These are phyloP conservation scores for Cercospora canescens DNA, from an alignment of 2,329 filamentous ascomycete species.

Conservation along the genomic window DNA sequence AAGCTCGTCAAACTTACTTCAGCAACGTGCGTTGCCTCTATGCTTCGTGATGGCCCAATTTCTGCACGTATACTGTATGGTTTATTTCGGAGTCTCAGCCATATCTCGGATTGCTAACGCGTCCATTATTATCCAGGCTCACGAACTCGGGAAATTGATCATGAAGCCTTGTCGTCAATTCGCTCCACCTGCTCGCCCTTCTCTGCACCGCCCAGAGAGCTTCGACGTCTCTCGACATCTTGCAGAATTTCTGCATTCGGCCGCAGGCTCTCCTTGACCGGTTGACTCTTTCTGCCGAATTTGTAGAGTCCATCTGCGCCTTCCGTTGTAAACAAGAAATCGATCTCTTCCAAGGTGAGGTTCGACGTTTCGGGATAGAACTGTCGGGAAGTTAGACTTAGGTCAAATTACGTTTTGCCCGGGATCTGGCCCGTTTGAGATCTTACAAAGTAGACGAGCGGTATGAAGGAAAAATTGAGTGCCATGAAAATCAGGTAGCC, in stretches of 20 bases:
- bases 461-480: slow-evolving; percentile 48
- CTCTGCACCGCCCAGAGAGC: not conserved
- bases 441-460: slow-evolving; percentile 48
- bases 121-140: not conserved
- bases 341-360: slow-evolving; percentile 47
- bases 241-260: slow-evolving; percentile 18
- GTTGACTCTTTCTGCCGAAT: slow-evolving; percentile 23
- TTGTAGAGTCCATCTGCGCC: slow-evolving; percentile 28
- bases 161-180: slow-evolving; percentile 15
- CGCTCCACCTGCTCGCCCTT: slow-evolving; percentile 12
- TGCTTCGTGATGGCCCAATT: not conserved
- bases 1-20: not conserved
- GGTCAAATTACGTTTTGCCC: not conserved
- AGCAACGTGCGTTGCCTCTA: not conserved
- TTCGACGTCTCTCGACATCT: slow-evolving; percentile 16
- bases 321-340: slow-evolving; percentile 42
- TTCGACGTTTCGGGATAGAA: slow-evolving; percentile 44
- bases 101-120: not conserved
- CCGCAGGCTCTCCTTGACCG: slow-evolving; percentile 29
- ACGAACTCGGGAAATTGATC: not conserved
- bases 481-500: slow-evolving; percentile 56
- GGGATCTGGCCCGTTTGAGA: not conserved
- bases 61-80: not conserved
- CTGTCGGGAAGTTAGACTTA: not conserved
- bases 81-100: not conserved